Conservation (phyloP, 75 land plant species). For the Larix kaempferi region DNA sequence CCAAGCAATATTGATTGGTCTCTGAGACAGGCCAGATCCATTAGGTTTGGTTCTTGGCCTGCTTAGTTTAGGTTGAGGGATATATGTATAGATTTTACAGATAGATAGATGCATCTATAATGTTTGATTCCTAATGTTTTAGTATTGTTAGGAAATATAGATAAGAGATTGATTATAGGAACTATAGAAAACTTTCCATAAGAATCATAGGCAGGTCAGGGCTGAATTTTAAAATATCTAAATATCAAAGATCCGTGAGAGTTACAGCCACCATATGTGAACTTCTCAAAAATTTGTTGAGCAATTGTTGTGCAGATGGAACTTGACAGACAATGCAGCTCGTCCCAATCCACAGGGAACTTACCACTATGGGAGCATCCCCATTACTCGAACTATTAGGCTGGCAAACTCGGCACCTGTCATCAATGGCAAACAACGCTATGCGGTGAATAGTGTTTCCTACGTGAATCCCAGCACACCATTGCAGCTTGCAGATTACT, state of each 20-base stretch:
- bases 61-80: not conserved
- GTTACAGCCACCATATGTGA: not conserved
- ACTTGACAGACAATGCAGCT: slow-evolving; percentile 79
- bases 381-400: slow-evolving; percentile 38
- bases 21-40: slow-evolving; percentile 52
- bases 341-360: slow-evolving; percentile 87
- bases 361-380: slow-evolving; percentile 62
- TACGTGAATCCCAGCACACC: slow-evolving; percentile 66
- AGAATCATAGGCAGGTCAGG: too few species aligned
- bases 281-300: not conserved
- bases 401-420: slow-evolving; percentile 30
- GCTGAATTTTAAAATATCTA: not conserved
- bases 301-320: slow-evolving; percentile 30
- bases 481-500: slow-evolving; percentile 85
- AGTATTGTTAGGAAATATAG: too few species aligned
- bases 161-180: too few species aligned
- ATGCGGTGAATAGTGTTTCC: slow-evolving; percentile 67
- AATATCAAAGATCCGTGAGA: not conserved
- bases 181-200: too few species aligned
- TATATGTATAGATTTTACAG: not conserved
- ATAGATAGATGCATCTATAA: not conserved
- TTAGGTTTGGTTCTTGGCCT: slow-evolving; percentile 33
- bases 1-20: slow-evolving; percentile 68
- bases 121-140: too few species aligned
- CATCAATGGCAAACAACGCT: slow-evolving; percentile 54